A percentile compares a stretch with the other conserved stretches of the same genome.
Evolutionary conservation across 1,284 basidiomycete species (phyloP).

Genomic region (Sporisorium scitamineum): DNA sequence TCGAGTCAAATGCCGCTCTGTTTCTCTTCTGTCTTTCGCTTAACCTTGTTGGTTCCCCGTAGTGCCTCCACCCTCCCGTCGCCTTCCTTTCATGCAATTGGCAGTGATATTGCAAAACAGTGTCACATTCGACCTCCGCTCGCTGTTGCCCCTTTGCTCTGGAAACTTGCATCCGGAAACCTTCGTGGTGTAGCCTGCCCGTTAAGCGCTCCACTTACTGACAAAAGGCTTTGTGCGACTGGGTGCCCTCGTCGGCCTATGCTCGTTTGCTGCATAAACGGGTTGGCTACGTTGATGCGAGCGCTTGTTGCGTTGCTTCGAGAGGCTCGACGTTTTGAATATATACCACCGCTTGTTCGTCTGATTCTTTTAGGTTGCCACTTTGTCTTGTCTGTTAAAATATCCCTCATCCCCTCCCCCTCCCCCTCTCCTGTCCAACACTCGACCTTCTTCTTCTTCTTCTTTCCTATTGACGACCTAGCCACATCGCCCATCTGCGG

Average conservation of each 20-base stretch:
- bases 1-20: not conserved
- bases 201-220: not conserved
- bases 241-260: too few relatives aligned
- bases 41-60: not conserved
- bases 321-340: not conserved
- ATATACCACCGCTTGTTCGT: not conserved
- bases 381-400: too few relatives aligned
- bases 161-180: conserved; percentile 1
- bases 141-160: not conserved
- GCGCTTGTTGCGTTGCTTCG: too few relatives aligned
- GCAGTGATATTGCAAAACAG: not conserved
- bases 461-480: not conserved
- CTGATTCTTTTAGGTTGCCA: not conserved
- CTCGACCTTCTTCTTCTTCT: too few relatives aligned
- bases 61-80: not conserved
- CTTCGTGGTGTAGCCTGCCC: not conserved
- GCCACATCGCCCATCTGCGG: conserved; percentile 4
- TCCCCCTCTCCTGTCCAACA: too few relatives aligned
- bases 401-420: not conserved
- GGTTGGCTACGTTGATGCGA: too few relatives aligned
- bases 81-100: not conserved
- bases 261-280: too few relatives aligned
- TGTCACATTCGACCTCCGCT: not conserved
- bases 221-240: too few relatives aligned
- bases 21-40: not conserved